phyloP scores from a whole-genome alignment of 2,329 filamentous ascomycete genomes.

The Nothopassalora personata region DNA sequence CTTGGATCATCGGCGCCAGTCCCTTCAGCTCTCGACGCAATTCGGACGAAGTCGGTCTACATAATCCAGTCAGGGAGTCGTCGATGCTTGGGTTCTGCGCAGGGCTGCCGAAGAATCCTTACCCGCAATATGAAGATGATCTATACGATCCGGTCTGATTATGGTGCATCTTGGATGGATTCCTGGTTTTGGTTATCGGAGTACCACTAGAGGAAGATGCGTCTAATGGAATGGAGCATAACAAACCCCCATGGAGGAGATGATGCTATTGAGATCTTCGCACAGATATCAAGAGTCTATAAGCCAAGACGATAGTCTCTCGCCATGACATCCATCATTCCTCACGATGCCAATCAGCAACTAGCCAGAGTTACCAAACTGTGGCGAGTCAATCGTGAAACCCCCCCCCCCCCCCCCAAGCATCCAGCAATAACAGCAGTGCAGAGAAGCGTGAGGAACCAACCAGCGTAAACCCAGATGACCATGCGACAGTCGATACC shows the following conservation, averaged over 20 bases:
- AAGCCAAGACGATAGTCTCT: not conserved
- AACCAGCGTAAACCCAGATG: conserved; percentile 54
- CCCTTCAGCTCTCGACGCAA: not conserved
- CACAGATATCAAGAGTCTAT: not conserved
- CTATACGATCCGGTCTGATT: not conserved
- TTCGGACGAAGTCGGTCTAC: not conserved
- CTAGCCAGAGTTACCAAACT: not conserved
- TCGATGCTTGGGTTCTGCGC: not conserved
- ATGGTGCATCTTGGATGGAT: not conserved
- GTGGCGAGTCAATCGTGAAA: not conserved
- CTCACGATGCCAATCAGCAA: not conserved
- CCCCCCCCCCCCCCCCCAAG: too few species aligned
- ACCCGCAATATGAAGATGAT: not conserved
- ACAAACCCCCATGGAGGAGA: not conserved
- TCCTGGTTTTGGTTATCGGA: not conserved
- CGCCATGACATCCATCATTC: not conserved
- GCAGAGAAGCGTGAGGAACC: conserved; percentile 53
- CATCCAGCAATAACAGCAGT: conserved; percentile 38
- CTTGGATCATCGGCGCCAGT: not conserved
- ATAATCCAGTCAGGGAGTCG: not conserved
- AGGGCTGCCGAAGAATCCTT: not conserved
- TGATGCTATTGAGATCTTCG: not conserved
- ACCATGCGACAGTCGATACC: conserved; percentile 59
- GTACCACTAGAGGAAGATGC: not conserved
- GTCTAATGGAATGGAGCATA: too few species aligned